Evolutionary conservation across 2,329 filamentous ascomycete species (phyloP).

Genomic region (Claviceps africana): DNA sequence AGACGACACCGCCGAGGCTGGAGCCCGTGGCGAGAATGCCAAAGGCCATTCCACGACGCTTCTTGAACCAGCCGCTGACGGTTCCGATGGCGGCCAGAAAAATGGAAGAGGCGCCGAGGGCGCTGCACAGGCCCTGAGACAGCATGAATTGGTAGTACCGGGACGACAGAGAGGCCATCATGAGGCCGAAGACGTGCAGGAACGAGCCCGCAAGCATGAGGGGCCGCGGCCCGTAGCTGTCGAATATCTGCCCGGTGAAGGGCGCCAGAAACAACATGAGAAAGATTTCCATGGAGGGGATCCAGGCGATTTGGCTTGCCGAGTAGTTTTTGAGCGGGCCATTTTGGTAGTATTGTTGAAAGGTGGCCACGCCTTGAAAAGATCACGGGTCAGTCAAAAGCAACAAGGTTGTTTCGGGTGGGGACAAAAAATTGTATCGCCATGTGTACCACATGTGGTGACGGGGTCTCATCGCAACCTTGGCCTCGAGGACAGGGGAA

Average conservation of each 20-base stretch:
- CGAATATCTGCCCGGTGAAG: conserved; percentile 28
- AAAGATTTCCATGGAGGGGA: conserved; percentile 37
- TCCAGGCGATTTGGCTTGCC: conserved; percentile 46
- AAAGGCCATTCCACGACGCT: conserved; percentile 21
- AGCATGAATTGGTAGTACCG: conserved; percentile 11
- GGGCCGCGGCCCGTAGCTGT: conserved; percentile 45
- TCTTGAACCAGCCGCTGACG: conserved; percentile 21
- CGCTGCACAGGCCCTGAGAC: conserved; percentile 23
- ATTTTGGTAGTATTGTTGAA: conserved; percentile 44
- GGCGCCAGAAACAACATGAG: neutral
- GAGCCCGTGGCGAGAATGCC: conserved; percentile 23
- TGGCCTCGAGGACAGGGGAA: too few species aligned
- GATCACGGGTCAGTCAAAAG: too few species aligned
- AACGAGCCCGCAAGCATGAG: conserved; percentile 38
- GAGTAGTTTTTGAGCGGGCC: conserved; percentile 33
- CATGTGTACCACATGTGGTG: too few species aligned
- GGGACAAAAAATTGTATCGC: too few species aligned
- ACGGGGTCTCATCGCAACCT: too few species aligned
- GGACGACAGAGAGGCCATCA: conserved; percentile 6
- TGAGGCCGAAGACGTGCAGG: conserved; percentile 42
- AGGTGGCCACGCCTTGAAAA: conserved; percentile 33
- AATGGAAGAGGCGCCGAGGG: conserved; percentile 21
- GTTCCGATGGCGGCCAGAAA: conserved; percentile 20
- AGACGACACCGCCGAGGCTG: conserved; percentile 24
- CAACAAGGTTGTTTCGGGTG: too few species aligned